These are phyloP conservation scores for Blastobotrys apis DNA, from an alignment of 1,139 yeast genomes.

Conservation along the genomic window DNA sequence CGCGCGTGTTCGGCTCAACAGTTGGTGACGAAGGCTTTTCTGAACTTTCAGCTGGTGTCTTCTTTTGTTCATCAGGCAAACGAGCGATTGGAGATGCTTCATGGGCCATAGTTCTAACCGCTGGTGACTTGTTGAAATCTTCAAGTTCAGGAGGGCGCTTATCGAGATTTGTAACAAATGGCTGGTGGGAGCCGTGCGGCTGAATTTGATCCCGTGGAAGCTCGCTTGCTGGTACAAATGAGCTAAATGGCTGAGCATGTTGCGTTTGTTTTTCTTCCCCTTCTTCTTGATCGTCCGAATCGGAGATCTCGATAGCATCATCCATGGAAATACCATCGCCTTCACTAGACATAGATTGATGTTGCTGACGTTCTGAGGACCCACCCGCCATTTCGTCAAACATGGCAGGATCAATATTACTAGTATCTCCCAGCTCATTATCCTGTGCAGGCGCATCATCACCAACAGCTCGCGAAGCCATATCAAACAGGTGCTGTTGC, in stretches of 20 bases:
- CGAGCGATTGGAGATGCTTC: too few relatives aligned
- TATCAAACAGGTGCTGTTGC: slow-evolving; percentile 1
- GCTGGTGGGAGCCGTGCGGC: background rate
- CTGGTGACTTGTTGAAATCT: slow-evolving; percentile 4
- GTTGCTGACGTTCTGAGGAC: background rate
- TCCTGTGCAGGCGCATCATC: background rate
- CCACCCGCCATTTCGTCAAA: background rate
- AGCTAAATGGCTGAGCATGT: too few relatives aligned
- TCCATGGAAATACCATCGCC: background rate
- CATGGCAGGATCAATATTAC: slow-evolving; percentile 1
- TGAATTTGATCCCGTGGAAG: background rate
- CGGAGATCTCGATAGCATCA: slow-evolving; percentile 7
- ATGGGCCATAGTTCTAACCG: too few relatives aligned
- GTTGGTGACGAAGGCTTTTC: too few relatives aligned
- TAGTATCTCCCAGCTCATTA: slow-evolving; percentile 1
- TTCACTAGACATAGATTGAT: background rate
- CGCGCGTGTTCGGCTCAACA: background rate
- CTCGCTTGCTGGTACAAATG: slow-evolving; percentile 1
- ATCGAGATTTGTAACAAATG: slow-evolving; percentile 8
- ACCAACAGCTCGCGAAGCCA: background rate
- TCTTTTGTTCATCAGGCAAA: too few relatives aligned
- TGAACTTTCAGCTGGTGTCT: too few relatives aligned
- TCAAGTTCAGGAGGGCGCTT: slow-evolving; percentile 10
- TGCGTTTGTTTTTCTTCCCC: background rate
- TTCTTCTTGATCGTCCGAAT: background rate